Evolutionary conservation across 306 rosid species (phyloP).

Genomic region (Rosa multiflora): DNA sequence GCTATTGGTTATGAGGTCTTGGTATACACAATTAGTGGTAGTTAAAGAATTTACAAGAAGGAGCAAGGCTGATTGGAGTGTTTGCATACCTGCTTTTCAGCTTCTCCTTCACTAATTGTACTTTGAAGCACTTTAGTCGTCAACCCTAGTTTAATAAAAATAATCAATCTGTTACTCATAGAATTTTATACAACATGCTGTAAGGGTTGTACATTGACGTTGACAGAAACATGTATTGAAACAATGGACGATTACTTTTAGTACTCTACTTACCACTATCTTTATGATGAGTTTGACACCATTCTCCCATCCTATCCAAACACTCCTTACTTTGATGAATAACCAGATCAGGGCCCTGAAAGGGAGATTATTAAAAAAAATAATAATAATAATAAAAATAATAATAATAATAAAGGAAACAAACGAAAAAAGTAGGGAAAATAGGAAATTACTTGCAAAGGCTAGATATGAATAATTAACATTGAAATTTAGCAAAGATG

Average conservation of each 20-base stretch:
- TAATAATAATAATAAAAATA: not conserved
- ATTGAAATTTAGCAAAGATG: not conserved
- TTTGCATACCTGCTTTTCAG: constrained; percentile 81
- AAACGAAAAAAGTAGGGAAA: not conserved
- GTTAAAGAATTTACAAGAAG: constrained; percentile 1
- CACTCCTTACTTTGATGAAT: constrained; percentile 84
- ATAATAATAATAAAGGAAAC: not conserved
- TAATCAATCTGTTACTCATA: constrained; percentile 15
- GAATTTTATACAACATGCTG: constrained; percentile 20
- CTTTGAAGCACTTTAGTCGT: constrained; percentile 71
- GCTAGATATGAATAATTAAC: not conserved
- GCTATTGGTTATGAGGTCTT: not conserved
- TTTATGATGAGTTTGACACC: constrained; percentile 92
- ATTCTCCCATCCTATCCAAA: constrained; percentile 89
- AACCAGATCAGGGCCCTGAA: constrained; percentile 95
- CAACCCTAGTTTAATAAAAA: constrained; percentile 54
- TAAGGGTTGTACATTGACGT: not conserved
- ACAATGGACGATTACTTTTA: not conserved
- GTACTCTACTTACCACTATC: constrained; percentile 77
- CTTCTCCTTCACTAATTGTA: constrained; percentile 73
- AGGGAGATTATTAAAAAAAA: constrained; percentile 6
- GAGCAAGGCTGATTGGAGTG: constrained; percentile 5
- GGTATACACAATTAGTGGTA: not conserved
- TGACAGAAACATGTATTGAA: not conserved
- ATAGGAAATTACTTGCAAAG: constrained; percentile 6